A percentile compares a stretch with the other conserved stretches of the same genome.
Evolutionary conservation across 495 filamentous ascomycete genomes (phyloP).

Genomic region (Cudoniella acicularis): DNA sequence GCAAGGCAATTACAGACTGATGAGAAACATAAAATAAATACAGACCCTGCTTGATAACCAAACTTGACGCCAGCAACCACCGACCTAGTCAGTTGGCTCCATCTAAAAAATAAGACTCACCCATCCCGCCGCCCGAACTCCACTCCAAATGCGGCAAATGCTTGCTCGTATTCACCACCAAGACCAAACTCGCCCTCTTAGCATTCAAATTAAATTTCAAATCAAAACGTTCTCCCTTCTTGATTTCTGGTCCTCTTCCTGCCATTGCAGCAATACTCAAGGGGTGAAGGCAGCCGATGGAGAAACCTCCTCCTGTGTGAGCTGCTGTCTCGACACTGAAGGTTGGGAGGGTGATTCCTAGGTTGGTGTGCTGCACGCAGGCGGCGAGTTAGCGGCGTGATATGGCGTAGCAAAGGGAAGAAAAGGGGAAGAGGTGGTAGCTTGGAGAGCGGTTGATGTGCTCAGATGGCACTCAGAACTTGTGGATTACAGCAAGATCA

Average conservation of each 20-base stretch:
- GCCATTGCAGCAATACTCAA: neutral
- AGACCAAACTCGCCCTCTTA: neutral
- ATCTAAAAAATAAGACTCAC: too few relatives aligned
- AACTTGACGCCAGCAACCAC: too few relatives aligned
- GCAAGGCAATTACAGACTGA: too few relatives aligned
- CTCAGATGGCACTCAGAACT: too few relatives aligned
- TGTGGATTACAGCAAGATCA: too few relatives aligned
- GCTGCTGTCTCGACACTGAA: neutral
- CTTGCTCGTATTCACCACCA: neutral
- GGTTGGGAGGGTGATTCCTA: neutral
- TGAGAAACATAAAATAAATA: too few relatives aligned
- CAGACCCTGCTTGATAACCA: too few relatives aligned
- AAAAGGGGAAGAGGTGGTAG: too few relatives aligned
- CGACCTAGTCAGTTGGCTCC: too few relatives aligned
- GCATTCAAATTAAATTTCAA: neutral
- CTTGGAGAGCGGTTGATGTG: neutral
- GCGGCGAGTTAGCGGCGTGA: neutral
- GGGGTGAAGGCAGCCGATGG: neutral
- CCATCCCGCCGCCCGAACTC: neutral
- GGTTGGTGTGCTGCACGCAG: neutral
- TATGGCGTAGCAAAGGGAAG: neutral
- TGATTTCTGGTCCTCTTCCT: neutral
- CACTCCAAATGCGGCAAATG: conserved; percentile 1
- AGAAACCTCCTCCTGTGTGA: neutral
- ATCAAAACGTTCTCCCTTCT: neutral